These are phyloP conservation scores for Spathaspora arborariae DNA, from an alignment of 805 yeast genomes.

Conservation along the genomic window DNA sequence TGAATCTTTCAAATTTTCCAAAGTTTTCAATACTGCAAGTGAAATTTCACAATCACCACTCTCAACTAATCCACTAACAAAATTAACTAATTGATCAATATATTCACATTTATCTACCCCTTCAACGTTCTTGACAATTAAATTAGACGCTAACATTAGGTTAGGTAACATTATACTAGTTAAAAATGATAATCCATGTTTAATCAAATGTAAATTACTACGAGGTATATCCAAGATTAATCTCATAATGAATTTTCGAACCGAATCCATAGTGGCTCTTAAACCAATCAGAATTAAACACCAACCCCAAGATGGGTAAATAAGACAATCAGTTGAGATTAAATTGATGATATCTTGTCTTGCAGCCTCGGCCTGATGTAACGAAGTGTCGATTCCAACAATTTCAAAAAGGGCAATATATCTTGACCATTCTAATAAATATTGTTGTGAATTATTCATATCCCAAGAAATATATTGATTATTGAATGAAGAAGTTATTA, in stretches of 20 bases:
- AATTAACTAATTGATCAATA: constrained; percentile 48
- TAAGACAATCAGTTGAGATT: constrained; percentile 45
- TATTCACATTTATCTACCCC: constrained; percentile 46
- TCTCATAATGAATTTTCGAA: constrained; percentile 58
- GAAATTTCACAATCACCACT: constrained; percentile 23
- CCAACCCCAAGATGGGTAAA: constrained; percentile 71
- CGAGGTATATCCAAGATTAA: constrained; percentile 46
- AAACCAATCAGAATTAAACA: constrained; percentile 73
- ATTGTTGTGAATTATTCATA: constrained; percentile 16
- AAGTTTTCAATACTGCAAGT: constrained; percentile 34
- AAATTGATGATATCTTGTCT: constrained; percentile 54
- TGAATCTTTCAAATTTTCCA: constrained; percentile 45
- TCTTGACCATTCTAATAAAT: constrained; percentile 61
- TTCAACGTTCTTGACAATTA: constrained; percentile 30
- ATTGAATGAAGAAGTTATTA: constrained; percentile 32
- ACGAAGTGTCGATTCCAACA: constrained; percentile 76
- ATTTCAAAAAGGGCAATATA: constrained; percentile 76
- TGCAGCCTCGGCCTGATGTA: constrained; percentile 84
- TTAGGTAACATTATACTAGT: constrained; percentile 52
- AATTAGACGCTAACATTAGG: constrained; percentile 61
- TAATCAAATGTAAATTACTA: constrained; percentile 36
- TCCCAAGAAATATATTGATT: constrained; percentile 44
- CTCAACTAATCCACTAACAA: constrained; percentile 38
- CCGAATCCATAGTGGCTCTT: constrained; percentile 72
- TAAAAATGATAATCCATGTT: constrained; percentile 39